phyloP scores from a whole-genome alignment of 1,284 basidiomycete genomes.

The Xerocomus minutiporus region DNA sequence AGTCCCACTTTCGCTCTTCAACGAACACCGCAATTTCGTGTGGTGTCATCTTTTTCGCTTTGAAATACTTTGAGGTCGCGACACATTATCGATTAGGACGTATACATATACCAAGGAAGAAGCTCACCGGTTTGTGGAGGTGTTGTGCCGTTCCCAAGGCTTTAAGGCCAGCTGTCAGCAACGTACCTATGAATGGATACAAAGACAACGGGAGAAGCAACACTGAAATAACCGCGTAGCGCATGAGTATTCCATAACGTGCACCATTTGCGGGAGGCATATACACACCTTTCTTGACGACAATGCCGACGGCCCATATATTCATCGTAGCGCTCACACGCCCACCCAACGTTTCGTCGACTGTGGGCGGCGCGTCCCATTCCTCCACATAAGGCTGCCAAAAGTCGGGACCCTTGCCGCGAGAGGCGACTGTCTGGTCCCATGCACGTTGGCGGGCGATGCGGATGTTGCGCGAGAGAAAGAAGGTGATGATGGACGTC shows the following conservation, averaged over 20 bases:
- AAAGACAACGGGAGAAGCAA: conserved; percentile 66
- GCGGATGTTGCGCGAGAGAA: conserved; percentile 73
- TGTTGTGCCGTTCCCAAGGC: conserved; percentile 65
- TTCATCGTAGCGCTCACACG: conserved; percentile 42
- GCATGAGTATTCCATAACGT: not conserved
- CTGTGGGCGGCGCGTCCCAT: conserved; percentile 67
- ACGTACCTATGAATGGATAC: conserved; percentile 66
- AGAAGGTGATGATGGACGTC: conserved; percentile 71
- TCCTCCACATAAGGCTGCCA: conserved; percentile 87
- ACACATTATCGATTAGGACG: not conserved
- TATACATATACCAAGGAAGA: not conserved
- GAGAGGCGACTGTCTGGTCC: conserved; percentile 74
- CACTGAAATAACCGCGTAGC: conserved; percentile 38
- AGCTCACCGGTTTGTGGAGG: conserved; percentile 62
- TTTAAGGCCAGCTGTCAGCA: conserved; percentile 63
- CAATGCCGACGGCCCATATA: conserved; percentile 46
- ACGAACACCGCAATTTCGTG: conserved; percentile 69
- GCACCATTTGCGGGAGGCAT: not conserved
- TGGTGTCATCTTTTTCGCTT: conserved; percentile 73
- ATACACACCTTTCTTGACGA: conserved; percentile 46
- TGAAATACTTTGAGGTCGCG: conserved; percentile 58
- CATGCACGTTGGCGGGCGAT: conserved; percentile 74
- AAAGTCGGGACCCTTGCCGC: conserved; percentile 77
- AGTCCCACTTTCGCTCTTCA: conserved; percentile 85
- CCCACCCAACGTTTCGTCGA: conserved; percentile 29